Evolutionary conservation across 495 filamentous ascomycete genomes (phyloP).

Genomic region (Penicillium paradoxum): DNA sequence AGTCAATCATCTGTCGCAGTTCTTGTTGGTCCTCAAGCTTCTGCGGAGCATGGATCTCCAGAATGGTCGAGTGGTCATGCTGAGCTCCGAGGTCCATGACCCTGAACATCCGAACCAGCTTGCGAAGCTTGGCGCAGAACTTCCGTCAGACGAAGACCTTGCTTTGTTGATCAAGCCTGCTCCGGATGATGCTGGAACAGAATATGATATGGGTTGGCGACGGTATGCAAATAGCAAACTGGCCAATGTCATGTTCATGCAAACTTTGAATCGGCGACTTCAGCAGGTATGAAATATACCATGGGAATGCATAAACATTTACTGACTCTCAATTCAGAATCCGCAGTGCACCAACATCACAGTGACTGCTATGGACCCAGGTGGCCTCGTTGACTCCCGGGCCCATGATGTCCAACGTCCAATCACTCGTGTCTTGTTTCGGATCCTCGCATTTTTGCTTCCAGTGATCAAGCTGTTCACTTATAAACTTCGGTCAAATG

Average conservation of each 20-base stretch:
- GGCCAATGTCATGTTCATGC: slow-evolving; percentile 40
- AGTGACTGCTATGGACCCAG: slow-evolving; percentile 42
- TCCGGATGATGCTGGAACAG: not conserved
- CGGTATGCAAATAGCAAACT: slow-evolving; percentile 43
- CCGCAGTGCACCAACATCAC: slow-evolving; percentile 36
- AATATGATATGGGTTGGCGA: slow-evolving; percentile 11
- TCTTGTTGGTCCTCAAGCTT: slow-evolving; percentile 38
- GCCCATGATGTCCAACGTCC: slow-evolving; percentile 40
- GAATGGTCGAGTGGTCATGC: slow-evolving; percentile 37
- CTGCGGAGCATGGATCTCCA: slow-evolving; percentile 41
- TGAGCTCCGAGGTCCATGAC: slow-evolving; percentile 42
- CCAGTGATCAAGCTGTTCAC: slow-evolving; percentile 26
- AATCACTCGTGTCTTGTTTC: slow-evolving; percentile 27
- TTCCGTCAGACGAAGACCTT: slow-evolving; percentile 10
- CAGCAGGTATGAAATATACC: slow-evolving; percentile 11
- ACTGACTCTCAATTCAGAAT: slow-evolving; percentile 18
- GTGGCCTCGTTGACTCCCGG: slow-evolving; percentile 42
- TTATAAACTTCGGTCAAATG: slow-evolving; percentile 8
- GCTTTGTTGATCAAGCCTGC: slow-evolving; percentile 14
- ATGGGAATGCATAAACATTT: not conserved
- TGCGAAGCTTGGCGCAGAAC: slow-evolving; percentile 9
- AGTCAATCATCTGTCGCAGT: slow-evolving; percentile 43
- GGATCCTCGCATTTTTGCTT: slow-evolving; percentile 27
- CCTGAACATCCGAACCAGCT: slow-evolving; percentile 10
- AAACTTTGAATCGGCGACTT: slow-evolving; percentile 38